Base-by-base conservation (phyloP, 257 asterid species). In the Solanum medicagineum region DNA sequence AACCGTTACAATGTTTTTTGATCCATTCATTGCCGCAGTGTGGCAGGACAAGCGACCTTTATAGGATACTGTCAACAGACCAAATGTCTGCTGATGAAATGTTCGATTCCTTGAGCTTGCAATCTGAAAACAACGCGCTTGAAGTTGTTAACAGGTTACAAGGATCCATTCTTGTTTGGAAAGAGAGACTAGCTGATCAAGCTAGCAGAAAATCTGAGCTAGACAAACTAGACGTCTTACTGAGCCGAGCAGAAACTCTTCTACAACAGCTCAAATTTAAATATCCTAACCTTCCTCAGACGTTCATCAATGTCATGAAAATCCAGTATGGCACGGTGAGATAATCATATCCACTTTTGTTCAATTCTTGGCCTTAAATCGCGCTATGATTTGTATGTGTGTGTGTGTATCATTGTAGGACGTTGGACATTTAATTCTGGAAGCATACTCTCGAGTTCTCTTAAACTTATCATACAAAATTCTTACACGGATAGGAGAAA, bases 371-470 rank as follows among this genome's bases (percentile, higher is more conserved):
- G 81, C 57, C 36, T 71, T 71, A 42, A 19, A 22, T 71, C 29
- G 26, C 55, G 29, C 19, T 42, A 42, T 42, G 80, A 20, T 71
- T 40, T 60, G 12, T 22, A 60, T 62, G 26, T 71, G 10, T 70
- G 10, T 69, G 10, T 40, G 17, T 70, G 24, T 66, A 22, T 26
- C n/a, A 71, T 56, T 83, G 74, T 55, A 96, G 99, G 99, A 96
- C 81, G 91, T 96, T 47, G 99, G 98, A 19, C 97, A 88, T 84
- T 87, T 96, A 42, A 89, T 94, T 81, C 89, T 96, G 11, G 99
- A 96, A 90, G 97, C 98, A 15, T 96, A 96, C 89, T 96, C 99
- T 20, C 92, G 98, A 6, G 98, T 91, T 60, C 91, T 96, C 1
- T 92, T 93, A n/a, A 95, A 92, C 87, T 53, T 95, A 85, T 95